phyloP scores from a whole-genome alignment of 2,329 filamentous ascomycete genomes.

The Phoma sp. region DNA sequence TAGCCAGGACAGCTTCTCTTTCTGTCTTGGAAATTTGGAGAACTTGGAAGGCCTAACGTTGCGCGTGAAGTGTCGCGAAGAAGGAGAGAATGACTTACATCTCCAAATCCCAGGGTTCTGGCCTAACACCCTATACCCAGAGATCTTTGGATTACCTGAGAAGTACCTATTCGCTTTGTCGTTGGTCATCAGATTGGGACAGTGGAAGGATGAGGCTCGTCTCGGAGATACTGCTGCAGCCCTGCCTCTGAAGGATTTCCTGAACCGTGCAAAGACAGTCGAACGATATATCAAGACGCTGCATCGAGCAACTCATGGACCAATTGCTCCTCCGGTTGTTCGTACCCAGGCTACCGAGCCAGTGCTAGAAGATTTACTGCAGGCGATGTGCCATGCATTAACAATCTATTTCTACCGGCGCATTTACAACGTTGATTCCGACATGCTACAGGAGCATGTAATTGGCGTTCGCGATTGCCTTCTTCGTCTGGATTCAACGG shows the following conservation, averaged over 20 bases:
- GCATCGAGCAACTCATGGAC: neutral
- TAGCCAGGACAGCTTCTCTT: slow-evolving; percentile 43
- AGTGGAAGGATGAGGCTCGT: slow-evolving; percentile 49
- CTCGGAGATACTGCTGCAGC: slow-evolving; percentile 7
- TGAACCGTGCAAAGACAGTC: slow-evolving; percentile 40
- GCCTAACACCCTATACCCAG: slow-evolving; percentile 51
- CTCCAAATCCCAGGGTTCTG: slow-evolving; percentile 50
- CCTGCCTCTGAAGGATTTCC: slow-evolving; percentile 39
- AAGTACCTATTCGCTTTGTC: slow-evolving; percentile 39
- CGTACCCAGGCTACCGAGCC: neutral
- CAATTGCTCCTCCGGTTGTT: neutral
- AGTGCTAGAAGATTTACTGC: slow-evolving; percentile 40
- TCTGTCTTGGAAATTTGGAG: slow-evolving; percentile 38
- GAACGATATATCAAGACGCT: slow-evolving; percentile 41
- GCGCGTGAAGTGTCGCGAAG: slow-evolving; percentile 44
- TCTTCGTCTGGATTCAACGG: slow-evolving; percentile 41
- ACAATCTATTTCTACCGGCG: slow-evolving; percentile 56
- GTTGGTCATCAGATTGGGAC: slow-evolving; percentile 51
- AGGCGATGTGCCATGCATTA: slow-evolving; percentile 52
- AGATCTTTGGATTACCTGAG: slow-evolving; percentile 55
- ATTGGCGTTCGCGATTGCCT: slow-evolving; percentile 47
- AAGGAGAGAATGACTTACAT: slow-evolving; percentile 55
- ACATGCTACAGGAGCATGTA: slow-evolving; percentile 50
- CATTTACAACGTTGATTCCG: slow-evolving; percentile 51
- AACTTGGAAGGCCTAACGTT: slow-evolving; percentile 43